Conservation (phyloP, 2,329 filamentous ascomycete genomes). For the Cladosporium cucumerinum region DNA sequence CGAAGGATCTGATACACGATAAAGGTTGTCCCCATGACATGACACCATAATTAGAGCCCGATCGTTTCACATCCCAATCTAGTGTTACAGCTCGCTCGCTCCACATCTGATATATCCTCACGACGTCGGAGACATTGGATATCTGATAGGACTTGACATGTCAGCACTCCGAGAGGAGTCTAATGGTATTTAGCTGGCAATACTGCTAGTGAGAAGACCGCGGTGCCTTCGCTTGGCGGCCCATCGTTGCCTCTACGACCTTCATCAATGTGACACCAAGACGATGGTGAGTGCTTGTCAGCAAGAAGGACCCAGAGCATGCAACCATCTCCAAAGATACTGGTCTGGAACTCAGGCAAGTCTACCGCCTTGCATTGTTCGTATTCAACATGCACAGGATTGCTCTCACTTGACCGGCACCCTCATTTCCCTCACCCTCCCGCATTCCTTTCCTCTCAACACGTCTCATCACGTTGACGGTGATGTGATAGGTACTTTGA, state of each 20-base stretch:
- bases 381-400: slow-evolving; percentile 1
- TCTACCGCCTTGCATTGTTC: not conserved
- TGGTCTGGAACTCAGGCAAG: not conserved
- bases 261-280: not conserved
- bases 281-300: not conserved
- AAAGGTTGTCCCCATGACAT: not conserved
- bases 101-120: not conserved
- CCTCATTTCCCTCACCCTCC: slow-evolving; percentile 13
- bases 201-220: not conserved
- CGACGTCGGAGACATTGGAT: not conserved
- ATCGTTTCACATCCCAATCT: not conserved
- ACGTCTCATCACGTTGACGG: slow-evolving; percentile 4
- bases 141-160: not conserved
- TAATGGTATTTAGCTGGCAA: not conserved
- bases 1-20: not conserved
- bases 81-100: not conserved
- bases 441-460: slow-evolving; percentile 14
- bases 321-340: not conserved
- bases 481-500: slow-evolving; percentile 10
- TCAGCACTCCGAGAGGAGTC: not conserved
- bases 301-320: not conserved
- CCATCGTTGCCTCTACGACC: not conserved
- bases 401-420: not conserved
- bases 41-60: not conserved
- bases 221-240: not conserved